Conservation (phyloP, 169 alveolate genomes). For the Plasmodium gallinaceum region DNA sequence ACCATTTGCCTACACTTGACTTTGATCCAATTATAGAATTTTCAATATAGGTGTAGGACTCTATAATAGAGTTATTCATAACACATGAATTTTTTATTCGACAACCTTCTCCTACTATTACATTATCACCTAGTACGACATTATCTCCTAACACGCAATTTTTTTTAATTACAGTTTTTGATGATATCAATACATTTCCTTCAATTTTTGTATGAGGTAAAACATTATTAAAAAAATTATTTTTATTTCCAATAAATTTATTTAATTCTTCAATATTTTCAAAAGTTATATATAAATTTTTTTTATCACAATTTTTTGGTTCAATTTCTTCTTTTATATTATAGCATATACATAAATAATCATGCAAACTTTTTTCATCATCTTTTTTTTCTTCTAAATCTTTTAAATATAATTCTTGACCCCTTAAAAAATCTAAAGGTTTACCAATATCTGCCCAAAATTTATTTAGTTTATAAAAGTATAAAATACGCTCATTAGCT, state of each 20-base stretch:
- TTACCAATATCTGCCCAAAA: constrained; percentile 89
- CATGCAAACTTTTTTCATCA: not conserved
- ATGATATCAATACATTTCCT: constrained; percentile 83
- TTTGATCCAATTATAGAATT: constrained; percentile 95
- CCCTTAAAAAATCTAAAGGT: constrained; percentile 81
- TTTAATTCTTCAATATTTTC: constrained; percentile 70
- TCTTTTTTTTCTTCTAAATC: constrained; percentile 25
- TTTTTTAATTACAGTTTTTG: constrained; percentile 88
- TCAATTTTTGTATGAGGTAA: constrained; percentile 32
- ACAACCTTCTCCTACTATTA: constrained; percentile 93
- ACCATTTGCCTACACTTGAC: constrained; percentile 95
- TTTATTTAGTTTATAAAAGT: constrained; percentile 86
- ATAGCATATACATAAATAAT: constrained; percentile 39
- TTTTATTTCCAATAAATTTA: constrained; percentile 15
- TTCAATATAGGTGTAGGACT: constrained; percentile 87
- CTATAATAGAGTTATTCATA: constrained; percentile 88
- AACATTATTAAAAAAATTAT: constrained; percentile 25
- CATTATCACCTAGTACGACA: constrained; percentile 94
- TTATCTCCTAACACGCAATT: constrained; percentile 93
- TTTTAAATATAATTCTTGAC: constrained; percentile 79
- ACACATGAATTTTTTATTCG: constrained; percentile 91
- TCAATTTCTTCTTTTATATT: constrained; percentile 10
- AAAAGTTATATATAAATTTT: constrained; percentile 56
- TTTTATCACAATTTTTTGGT: constrained; percentile 13
- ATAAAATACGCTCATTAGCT: constrained; percentile 89